Conservation (phyloP, 1,139 yeast species). For the Geotrichum fermentans region DNA sequence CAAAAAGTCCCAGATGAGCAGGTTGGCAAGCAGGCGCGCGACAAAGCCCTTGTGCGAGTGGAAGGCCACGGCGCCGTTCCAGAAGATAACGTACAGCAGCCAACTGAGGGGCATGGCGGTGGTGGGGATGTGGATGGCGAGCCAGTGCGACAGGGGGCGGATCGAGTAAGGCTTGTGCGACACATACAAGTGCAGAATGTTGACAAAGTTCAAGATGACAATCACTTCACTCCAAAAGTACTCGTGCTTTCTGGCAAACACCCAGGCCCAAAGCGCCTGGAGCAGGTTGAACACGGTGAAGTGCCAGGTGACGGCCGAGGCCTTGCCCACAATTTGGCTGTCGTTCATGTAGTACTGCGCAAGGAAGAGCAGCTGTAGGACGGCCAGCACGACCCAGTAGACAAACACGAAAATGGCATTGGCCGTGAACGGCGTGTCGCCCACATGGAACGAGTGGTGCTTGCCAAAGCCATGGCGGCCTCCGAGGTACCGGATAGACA, state of each 20-base stretch:
- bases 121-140: conserved; percentile 58
- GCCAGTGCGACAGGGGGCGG: conserved; percentile 50
- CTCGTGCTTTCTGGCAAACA: conserved; percentile 54
- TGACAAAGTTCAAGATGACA: conserved; percentile 53
- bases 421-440: conserved; percentile 65
- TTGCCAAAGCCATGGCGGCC: conserved; percentile 44
- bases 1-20: conserved; percentile 73
- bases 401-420: conserved; percentile 48
- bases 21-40: conserved; percentile 66
- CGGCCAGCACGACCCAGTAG: conserved; percentile 55
- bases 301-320: conserved; percentile 51
- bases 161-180: conserved; percentile 57
- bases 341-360: conserved; percentile 49
- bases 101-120: conserved; percentile 70
- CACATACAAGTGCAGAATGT: conserved; percentile 53
- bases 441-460: conserved; percentile 45
- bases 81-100: conserved; percentile 65
- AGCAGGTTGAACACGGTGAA: conserved; percentile 57
- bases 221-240: conserved; percentile 53
- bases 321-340: conserved; percentile 35
- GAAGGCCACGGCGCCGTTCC: conserved; percentile 77
- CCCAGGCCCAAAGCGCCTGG: conserved; percentile 56
- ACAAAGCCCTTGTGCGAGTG: conserved; percentile 44
- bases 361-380: conserved; percentile 53
- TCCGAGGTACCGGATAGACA: conserved; percentile 50